Base-by-base conservation (phyloP, 257 asterid genomes). In the Petunia secreta region DNA sequence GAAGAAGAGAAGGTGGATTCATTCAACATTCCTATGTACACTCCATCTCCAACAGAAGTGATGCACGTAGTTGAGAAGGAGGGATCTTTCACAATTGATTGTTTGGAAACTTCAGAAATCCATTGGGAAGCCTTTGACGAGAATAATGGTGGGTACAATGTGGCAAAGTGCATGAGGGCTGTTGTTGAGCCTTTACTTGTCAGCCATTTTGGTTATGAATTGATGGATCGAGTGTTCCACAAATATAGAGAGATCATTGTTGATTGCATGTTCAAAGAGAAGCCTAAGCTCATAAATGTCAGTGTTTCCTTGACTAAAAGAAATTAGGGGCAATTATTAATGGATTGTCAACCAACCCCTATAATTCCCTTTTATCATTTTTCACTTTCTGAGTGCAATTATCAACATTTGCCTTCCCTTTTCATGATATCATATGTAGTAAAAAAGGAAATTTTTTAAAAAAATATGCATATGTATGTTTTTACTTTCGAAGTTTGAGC, bases 1-100 rank as follows among this genome's bases (percentile, higher is more conserved):
- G 87, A 87, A 64, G 87, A 89, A 79, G 85, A 86, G 76, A 88
- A 87, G 59, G 63, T 92, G 0, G 69, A 84, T 60, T 82, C 88
- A 0, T 92, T 92, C 93, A 80, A 88, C 86, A 82, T 92, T 48
- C 95, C 95, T 8, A 82, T 75, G 1, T 90, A 89, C 88, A 82
- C 85, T 4, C 95, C 94, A 9, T 91, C 88, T 8, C 87, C 88
- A 0, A 64, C 53, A 3, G 93, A 92, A 75, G 83, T 92, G 53
- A 71, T 4, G 82, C 5, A 9, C 10, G 77, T 84, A 62, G 87
- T 92, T 8, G 87, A 85, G 6, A 84, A 87, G 53, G 92, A 92
- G 43, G 94, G 90, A n/a, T 89, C 91, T 9, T 91, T 93, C 83
- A 1, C 39, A 74, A 79, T 91, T 58, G 16, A 75, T 80, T 84